A percentile compares a stretch with the other conserved stretches of the same genome.
Evolutionary conservation across 2,329 filamentous ascomycete genomes (phyloP).

Genomic region (Alternaria metachromatica): DNA sequence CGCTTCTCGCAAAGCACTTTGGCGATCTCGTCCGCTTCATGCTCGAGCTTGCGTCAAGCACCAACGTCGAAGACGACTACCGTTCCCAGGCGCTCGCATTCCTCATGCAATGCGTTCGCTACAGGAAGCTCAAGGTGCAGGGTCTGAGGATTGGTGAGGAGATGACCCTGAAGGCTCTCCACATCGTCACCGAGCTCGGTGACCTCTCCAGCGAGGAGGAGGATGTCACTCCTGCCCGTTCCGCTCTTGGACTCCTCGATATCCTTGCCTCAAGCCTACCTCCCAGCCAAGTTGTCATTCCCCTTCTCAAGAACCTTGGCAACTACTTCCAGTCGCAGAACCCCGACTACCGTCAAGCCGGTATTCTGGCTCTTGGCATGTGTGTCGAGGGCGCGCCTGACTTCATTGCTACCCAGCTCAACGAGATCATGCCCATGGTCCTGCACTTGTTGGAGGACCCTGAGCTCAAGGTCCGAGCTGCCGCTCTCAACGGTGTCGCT

Average conservation of each 20-base stretch:
- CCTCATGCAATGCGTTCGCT: constrained; percentile 89
- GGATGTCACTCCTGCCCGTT: constrained; percentile 82
- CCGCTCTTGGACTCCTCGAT: constrained; percentile 86
- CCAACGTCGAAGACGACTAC: constrained; percentile 79
- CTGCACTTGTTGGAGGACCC: constrained; percentile 82
- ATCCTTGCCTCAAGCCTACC: constrained; percentile 87
- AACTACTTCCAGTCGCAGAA: constrained; percentile 78
- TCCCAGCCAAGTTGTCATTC: constrained; percentile 91
- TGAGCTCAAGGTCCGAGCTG: constrained; percentile 84
- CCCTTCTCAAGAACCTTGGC: constrained; percentile 84
- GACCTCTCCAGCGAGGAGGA: constrained; percentile 76
- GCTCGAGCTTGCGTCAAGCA: constrained; percentile 83
- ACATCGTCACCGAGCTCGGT: constrained; percentile 89
- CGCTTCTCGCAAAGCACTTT: constrained; percentile 83
- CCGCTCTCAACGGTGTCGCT: constrained; percentile 85
- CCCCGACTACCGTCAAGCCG: constrained; percentile 83
- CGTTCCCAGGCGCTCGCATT: constrained; percentile 91
- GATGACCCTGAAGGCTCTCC: constrained; percentile 84
- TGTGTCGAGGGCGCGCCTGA: constrained; percentile 96
- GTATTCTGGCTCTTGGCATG: constrained; percentile 89
- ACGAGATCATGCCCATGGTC: constrained; percentile 83
- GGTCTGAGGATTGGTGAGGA: constrained; percentile 84
- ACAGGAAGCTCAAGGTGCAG: constrained; percentile 95
- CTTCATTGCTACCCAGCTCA: constrained; percentile 92
- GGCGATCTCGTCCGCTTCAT: constrained; percentile 92